Evolutionary conservation across 352 stramenopile genomes (phyloP), one percentile per base, ranked within the genome.

Genomic region (Phytopythium vexans): DNA sequence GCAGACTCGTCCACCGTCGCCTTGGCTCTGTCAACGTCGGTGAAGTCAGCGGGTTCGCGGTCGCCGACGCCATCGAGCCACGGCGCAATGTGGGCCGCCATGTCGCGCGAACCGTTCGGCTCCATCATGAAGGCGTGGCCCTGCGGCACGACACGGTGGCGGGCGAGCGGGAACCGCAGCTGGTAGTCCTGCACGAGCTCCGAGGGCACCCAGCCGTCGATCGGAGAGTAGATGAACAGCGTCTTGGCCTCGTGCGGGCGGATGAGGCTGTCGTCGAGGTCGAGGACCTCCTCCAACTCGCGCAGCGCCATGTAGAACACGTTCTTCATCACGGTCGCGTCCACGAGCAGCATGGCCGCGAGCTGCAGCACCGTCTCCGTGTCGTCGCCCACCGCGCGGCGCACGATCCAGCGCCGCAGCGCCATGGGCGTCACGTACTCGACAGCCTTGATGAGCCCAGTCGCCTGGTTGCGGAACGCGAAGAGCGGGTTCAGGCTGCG

Each of bases 41-140:
- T 27, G 21, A 27, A 2, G 21, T 27, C 21, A 27, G 21, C 21
- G 21, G 21, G 21, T 27, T 27, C 21, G 21, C 21, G 21, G 21
- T 27, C 69, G 7, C 74, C 44, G 27, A 67, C 59, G 5, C 74
- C 70, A n/a, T 59, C 53, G 21, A 91, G 51, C 73, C 76, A 89
- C 41, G 74, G 64, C 6, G 67, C 74, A 16, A 86, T 87, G 47
- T 83, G 75, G 12, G 58, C 68, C 8, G 74, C 75, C 77, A 91
- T 91, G 47, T 86, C 76, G 10, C 65, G 61, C 57, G 77, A 77
- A 41, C 81, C 81, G 32, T 86, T 72, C 0, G 16, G 32, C 35
- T 85, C 77, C 75, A 89, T 86, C 81, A 91, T 91, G 54, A 91
- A 91, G n/a, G 71, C 81, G 41, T 91, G 81, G 42, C 59, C 58